Percentiles rank a stretch among this genome's conserved stretches.
phyloP scores from a whole-genome alignment of 2,329 filamentous ascomycete species.

The Paraphaeosphaeria sporulosa region DNA sequence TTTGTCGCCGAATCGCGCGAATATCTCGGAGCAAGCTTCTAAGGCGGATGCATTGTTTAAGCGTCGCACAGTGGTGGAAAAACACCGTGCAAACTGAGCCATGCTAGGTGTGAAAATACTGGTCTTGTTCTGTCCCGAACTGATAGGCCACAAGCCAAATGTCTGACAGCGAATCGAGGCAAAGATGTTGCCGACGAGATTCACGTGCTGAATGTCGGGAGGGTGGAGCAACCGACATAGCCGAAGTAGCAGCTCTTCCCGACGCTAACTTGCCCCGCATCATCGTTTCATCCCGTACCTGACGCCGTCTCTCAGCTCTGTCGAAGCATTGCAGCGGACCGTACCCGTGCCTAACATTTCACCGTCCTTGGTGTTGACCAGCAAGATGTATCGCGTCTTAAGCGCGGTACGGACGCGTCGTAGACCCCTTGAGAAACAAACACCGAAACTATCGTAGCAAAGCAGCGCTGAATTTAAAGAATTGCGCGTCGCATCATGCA shows the following conservation, averaged over 20 bases:
- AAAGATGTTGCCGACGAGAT: background rate
- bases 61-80: conserved; percentile 23
- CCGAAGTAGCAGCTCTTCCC: background rate
- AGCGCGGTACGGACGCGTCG: background rate
- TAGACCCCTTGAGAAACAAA: background rate
- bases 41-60: conserved; percentile 30
- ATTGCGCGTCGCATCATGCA: background rate
- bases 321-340: background rate
- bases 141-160: background rate
- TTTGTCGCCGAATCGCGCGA: conserved; percentile 38
- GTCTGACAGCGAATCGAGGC: background rate
- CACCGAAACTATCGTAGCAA: background rate
- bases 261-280: background rate
- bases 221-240: conserved; percentile 4
- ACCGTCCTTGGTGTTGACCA: background rate
- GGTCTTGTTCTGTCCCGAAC: too few species aligned
- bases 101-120: conserved; percentile 16
- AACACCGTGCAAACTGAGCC: conserved; percentile 28
- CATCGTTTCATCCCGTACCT: background rate
- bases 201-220: background rate
- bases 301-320: background rate
- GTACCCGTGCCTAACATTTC: background rate
- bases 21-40: conserved; percentile 41
- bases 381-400: background rate
- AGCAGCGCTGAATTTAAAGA: background rate